Evolutionary conservation across 805 yeast genomes (phyloP), one percentile per base, ranked within the genome.

Genomic region (Yamadazyma sp.): DNA sequence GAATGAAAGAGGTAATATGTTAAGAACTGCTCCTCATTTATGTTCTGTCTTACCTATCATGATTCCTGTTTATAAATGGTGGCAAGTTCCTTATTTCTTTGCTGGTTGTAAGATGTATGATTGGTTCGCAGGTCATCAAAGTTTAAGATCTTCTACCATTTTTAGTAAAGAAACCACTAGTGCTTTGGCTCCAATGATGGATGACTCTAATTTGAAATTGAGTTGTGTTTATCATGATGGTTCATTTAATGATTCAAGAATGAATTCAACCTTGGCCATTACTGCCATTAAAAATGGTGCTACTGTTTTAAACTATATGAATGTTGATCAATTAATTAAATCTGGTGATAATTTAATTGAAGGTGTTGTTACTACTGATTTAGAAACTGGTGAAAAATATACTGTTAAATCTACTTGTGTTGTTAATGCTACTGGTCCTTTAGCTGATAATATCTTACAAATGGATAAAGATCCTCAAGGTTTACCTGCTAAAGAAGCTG

Each of bases 191-290:
- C 97, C 96, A 33, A 86, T 85, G 84, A 70, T 89, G 53, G 88
- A 86, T 55, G 76, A 76, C 41, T 69, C 79, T 28, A 76, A 79
- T 45, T 75, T 91, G 62, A 89, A 86, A 63, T 96, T 95, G 29
- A 86, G 93, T 34, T 73, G 93, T 49, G 94, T 91, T 37, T 89
- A 91, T 69, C 96, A 89, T 61, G 98, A 89, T 60, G 97, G 97
- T 49, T 72, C 88, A 22, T 94, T 89, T 62, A 89, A 89, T 61
- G 98, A 89, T 58, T 72, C 97, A 9, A 77, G 97, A 62, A 80
- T 88, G 81, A 88, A 89, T 59, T 70, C 91, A 4, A 70, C 95
- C 20, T 70, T 89, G 49, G 96, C 96, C 23, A 56, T 86, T 34
- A 80, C 96, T 19, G 97, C 97, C 23, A 69, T 82, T 43, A 80